Base-by-base conservation (phyloP, 495 filamentous ascomycete genomes). In the Podospora fimiseda region DNA sequence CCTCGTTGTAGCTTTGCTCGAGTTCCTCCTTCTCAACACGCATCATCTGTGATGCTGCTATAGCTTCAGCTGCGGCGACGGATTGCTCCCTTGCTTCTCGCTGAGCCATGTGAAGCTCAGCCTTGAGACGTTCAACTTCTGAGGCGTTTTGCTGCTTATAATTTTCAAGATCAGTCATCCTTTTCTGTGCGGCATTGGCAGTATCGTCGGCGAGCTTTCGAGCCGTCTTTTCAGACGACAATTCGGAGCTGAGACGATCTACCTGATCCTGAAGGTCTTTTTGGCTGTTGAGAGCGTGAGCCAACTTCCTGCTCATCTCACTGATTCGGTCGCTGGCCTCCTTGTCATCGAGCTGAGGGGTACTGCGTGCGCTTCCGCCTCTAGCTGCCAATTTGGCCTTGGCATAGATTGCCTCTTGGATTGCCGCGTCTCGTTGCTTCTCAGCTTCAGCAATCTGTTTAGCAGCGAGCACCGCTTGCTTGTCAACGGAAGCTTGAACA, bases 401-500 rank as follows among this genome's bases (percentile, higher is more conserved):
- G 19, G 90, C 89, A 72, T 96, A 97, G 1, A 90, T 87, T 0
- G 94, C 93, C 68, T 97, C 94, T 55, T 82, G 85, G 38, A 99
- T 80, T 15, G 93, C 93, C 16, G 86, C 83, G 70, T 99, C 94
- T 45, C 94, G 76, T 67, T 97, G 91, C 54, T 87, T 89, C 66
- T 96, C 93, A 7, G 93, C 83, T 61, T 95, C 90, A 2, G 92
- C 91, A 58, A 99, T 89, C 52, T 88, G 81, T 61, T 87, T 89
- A 3, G 90, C 91, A 4, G 94, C 90, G 30, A 86, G 75, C 9
- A 85, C 74, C 9, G 89, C 86, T 71, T 96, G 92, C 38, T 87
- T 78, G 55, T 95, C 89, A 11, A 99, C 84, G 1, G 90, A 87
- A 4, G 74, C 80, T 66, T 97, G 93, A 50, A 99, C 84, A 40